A percentile compares a stretch with the other conserved stretches of the same genome.
These are phyloP conservation scores for Calonectria crousiana DNA, from an alignment of 2,329 filamentous ascomycete genomes.

Conservation along the genomic window DNA sequence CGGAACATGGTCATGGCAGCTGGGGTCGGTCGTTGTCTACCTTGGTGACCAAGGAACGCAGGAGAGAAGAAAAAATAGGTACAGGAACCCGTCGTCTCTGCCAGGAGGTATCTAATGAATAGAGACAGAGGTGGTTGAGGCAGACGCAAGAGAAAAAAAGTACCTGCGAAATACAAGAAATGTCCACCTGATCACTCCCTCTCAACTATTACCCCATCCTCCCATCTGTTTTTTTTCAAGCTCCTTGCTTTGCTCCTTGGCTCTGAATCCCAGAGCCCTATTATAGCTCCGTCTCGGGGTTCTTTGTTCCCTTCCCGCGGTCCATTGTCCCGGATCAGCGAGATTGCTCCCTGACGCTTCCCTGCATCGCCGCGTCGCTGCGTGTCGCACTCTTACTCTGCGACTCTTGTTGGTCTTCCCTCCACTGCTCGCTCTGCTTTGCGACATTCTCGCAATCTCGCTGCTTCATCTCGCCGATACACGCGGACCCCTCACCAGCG, in stretches of 20 bases:
- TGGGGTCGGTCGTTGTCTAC: conserved; percentile 5
- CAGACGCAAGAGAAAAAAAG: neutral
- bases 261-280: conserved; percentile 1
- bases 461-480: conserved; percentile 27
- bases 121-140: neutral
- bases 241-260: neutral
- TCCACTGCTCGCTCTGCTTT: neutral
- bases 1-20: conserved; percentile 17
- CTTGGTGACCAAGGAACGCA: neutral
- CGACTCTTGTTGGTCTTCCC: neutral
- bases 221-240: neutral
- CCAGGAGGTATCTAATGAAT: neutral
- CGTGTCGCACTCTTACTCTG: conserved; percentile 7
- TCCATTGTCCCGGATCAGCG: conserved; percentile 31
- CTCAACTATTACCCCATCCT: conserved; percentile 2
- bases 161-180: conserved; percentile 2
- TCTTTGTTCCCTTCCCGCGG: conserved; percentile 26
- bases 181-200: conserved; percentile 1
- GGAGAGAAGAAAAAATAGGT: neutral
- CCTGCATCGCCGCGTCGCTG: conserved; percentile 22
- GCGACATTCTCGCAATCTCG: conserved; percentile 16
- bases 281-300: conserved; percentile 22
- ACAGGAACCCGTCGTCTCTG: conserved; percentile 1
- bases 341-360: conserved; percentile 20
- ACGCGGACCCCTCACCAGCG: conserved; percentile 10